Conservation (phyloP, 2,329 filamentous ascomycete genomes). For the Paracoccidioides lutzii region DNA sequence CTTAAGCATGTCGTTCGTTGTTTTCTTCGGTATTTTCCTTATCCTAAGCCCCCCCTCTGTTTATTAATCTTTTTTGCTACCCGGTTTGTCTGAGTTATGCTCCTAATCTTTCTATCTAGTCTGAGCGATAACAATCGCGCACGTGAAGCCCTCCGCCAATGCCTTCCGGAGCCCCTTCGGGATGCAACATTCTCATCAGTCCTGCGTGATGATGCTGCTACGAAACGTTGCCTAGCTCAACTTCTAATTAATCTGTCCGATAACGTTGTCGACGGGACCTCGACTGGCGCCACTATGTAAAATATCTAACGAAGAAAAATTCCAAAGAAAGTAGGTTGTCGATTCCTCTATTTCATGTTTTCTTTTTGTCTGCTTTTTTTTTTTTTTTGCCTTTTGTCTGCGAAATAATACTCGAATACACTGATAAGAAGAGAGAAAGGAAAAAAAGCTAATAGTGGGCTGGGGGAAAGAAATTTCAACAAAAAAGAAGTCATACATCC, state of each 20-base stretch:
- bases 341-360: constrained; percentile 16
- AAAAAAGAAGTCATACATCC: not conserved
- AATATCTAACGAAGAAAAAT: constrained; percentile 6
- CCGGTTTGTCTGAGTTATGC: not conserved
- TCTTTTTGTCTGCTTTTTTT: constrained; percentile 12
- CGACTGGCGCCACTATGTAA: constrained; percentile 29
- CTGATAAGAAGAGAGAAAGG: not conserved
- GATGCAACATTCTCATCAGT: constrained; percentile 96
- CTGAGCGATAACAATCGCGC: constrained; percentile 93
- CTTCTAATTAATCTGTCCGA: constrained; percentile 93
- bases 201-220: constrained; percentile 89
- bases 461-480: not conserved
- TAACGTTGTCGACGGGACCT: constrained; percentile 51
- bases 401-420: not conserved
- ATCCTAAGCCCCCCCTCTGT: not conserved
- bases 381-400: constrained; percentile 6
- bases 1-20: constrained; percentile 97
- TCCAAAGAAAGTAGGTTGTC: constrained; percentile 9
- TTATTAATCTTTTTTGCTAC: not conserved
- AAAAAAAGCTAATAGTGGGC: not conserved
- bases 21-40: constrained; percentile 61
- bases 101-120: constrained; percentile 33
- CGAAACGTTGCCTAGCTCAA: constrained; percentile 94
- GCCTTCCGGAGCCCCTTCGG: constrained; percentile 92
- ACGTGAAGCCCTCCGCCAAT: constrained; percentile 86